A percentile compares a stretch with the other conserved stretches of the same genome.
Conservation (phyloP, 2,329 filamentous ascomycete genomes). For the Colletotrichum abscissum region DNA sequence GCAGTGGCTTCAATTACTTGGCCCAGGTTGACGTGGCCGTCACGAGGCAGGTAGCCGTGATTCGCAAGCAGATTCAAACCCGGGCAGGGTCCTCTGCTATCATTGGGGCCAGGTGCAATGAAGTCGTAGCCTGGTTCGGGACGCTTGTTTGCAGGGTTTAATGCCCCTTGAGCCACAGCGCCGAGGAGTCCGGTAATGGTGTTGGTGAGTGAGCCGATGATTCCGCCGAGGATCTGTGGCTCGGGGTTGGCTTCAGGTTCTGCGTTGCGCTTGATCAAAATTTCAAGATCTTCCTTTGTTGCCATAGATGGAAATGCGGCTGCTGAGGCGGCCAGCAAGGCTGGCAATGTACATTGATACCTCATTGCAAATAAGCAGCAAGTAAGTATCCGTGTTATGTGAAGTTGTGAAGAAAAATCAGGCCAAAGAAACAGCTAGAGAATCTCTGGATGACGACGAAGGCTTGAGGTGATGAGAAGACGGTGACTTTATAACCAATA, state of each 20-base stretch:
- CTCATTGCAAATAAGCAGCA: slow-evolving; percentile 8
- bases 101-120: background rate
- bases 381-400: too few relatives aligned
- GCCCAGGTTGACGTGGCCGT: slow-evolving; percentile 43
- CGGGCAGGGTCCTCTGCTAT: slow-evolving; percentile 47
- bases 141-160: slow-evolving; percentile 14
- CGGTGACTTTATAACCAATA: background rate
- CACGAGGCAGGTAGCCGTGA: slow-evolving; percentile 54
- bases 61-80: slow-evolving; percentile 58
- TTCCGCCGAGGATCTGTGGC: background rate
- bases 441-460: background rate
- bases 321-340: slow-evolving; percentile 8
- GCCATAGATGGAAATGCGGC: slow-evolving; percentile 24
- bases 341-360: background rate
- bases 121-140: slow-evolving; percentile 28
- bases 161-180: slow-evolving; percentile 6
- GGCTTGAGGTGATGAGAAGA: background rate
- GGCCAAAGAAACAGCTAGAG: background rate
- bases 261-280: slow-evolving; percentile 9
- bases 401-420: too few relatives aligned
- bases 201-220: slow-evolving; percentile 6
- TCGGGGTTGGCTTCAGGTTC: slow-evolving; percentile 16
- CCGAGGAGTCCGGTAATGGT: slow-evolving; percentile 27
- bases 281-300: background rate
- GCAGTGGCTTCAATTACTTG: slow-evolving; percentile 27